Evolutionary conservation across 257 asterid genomes (phyloP).

Genomic region (Solanum chaucha): DNA sequence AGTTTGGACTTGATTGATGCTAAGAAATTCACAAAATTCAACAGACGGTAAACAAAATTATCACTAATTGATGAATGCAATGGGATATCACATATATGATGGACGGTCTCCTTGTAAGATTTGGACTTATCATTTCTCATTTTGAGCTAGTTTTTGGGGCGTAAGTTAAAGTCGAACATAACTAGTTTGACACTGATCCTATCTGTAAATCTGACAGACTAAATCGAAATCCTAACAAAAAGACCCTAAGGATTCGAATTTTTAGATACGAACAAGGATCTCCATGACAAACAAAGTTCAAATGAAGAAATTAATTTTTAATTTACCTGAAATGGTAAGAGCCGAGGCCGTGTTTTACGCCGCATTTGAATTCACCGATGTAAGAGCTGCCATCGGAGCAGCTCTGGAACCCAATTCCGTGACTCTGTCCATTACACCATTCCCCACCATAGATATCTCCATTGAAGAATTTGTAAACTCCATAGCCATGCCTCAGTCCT

Average conservation of each 20-base stretch:
- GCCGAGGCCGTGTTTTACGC: slow-evolving; percentile 79
- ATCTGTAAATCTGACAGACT: not conserved
- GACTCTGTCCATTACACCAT: slow-evolving; percentile 90
- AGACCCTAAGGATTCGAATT: not conserved
- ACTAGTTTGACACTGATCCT: not conserved
- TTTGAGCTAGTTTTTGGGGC: not conserved
- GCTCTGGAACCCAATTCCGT: slow-evolving; percentile 74
- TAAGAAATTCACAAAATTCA: not conserved
- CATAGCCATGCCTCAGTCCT: slow-evolving; percentile 78
- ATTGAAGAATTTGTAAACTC: slow-evolving; percentile 63
- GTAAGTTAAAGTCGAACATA: not conserved
- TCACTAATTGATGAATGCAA: not conserved
- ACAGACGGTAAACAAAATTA: not conserved
- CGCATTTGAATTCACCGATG: slow-evolving; percentile 65
- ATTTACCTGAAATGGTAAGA: slow-evolving; percentile 83
- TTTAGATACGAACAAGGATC: not conserved
- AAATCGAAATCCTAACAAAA: not conserved
- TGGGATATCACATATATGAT: not conserved
- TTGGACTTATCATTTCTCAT: not conserved
- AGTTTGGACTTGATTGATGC: not conserved
- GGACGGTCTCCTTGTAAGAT: not conserved
- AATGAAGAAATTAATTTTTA: not conserved
- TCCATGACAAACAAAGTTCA: not conserved
- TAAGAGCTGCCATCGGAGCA: slow-evolving; percentile 90
- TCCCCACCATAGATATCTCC: slow-evolving; percentile 81